Conservation (phyloP, 176 grass and related monocot genomes). For the Triticum turgidum region DNA sequence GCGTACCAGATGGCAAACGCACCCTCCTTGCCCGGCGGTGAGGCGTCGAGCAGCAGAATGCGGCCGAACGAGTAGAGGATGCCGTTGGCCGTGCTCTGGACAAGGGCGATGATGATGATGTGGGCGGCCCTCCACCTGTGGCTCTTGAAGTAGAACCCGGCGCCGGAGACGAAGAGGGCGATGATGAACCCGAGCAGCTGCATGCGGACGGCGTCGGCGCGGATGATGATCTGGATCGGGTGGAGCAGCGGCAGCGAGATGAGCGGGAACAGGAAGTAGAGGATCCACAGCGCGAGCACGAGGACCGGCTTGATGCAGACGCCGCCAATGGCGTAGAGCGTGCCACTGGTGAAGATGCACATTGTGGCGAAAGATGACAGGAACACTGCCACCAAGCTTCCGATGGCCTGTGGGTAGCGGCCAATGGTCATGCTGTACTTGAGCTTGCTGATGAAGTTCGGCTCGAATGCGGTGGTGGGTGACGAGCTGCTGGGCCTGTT, state of each 20-base stretch:
- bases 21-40: slow-evolving; percentile 83
- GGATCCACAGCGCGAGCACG: slow-evolving; percentile 67
- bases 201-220: slow-evolving; percentile 82
- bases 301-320: slow-evolving; percentile 78
- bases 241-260: slow-evolving; percentile 67
- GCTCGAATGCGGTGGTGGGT: slow-evolving; percentile 45
- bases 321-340: slow-evolving; percentile 73
- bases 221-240: slow-evolving; percentile 68
- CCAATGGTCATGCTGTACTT: slow-evolving; percentile 53
- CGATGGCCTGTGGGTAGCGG: slow-evolving; percentile 76
- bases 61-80: slow-evolving; percentile 65
- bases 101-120: slow-evolving; percentile 63
- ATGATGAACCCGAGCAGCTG: slow-evolving; percentile 88
- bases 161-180: slow-evolving; percentile 69
- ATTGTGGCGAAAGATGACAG: slow-evolving; percentile 77
- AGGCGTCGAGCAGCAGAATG: slow-evolving; percentile 66
- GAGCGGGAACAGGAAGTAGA: slow-evolving; percentile 83
- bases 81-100: slow-evolving; percentile 82
- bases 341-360: slow-evolving; percentile 87
- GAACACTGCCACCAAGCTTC: slow-evolving; percentile 70
- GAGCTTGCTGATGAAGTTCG: slow-evolving; percentile 50
- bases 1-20: slow-evolving; percentile 73
- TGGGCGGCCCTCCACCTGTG: slow-evolving; percentile 62
- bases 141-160: slow-evolving; percentile 79
- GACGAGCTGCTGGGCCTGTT: slow-evolving; percentile 58